phyloP scores from a whole-genome alignment of 345 rosid species.

The Acer campestre region DNA sequence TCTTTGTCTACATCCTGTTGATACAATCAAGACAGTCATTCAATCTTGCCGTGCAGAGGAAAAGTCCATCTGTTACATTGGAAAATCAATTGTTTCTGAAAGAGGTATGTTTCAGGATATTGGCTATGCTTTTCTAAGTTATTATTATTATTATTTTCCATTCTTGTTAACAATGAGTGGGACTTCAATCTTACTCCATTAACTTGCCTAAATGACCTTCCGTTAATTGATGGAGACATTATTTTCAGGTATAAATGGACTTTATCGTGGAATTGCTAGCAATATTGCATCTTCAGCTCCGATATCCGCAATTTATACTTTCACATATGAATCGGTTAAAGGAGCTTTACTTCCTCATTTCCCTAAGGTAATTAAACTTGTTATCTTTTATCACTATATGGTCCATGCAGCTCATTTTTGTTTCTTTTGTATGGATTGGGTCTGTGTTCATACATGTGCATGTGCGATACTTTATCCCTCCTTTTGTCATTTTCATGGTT shows the following conservation, averaged over 20 bases:
- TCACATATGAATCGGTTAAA: conserved; percentile 86
- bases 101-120: conserved; percentile 54
- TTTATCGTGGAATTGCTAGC: conserved; percentile 83
- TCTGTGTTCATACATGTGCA: conserved; percentile 5
- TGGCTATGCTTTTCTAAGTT: not conserved
- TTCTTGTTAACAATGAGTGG: not conserved
- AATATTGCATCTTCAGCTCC: conserved; percentile 94
- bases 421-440: not conserved
- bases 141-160: not conserved
- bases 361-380: conserved; percentile 55
- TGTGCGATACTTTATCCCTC: conserved; percentile 2
- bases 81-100: conserved; percentile 79
- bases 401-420: not conserved
- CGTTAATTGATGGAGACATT: conserved; percentile 17
- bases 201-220: conserved; percentile 4
- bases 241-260: conserved; percentile 69
- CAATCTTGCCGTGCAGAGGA: conserved; percentile 74
- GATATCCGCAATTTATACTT: conserved; percentile 83
- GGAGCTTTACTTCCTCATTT: conserved; percentile 76
- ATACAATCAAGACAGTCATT: conserved; percentile 77
- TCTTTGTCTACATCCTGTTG: conserved; percentile 92
- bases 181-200: conserved; percentile 10
- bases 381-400: conserved; percentile 7
- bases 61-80: conserved; percentile 61
- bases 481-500: not conserved